Percentiles rank a stretch among this genome's conserved stretches.
Evolutionary conservation across 2,329 filamentous ascomycete species (phyloP).

Genomic region (Teratosphaeriaceae sp.): DNA sequence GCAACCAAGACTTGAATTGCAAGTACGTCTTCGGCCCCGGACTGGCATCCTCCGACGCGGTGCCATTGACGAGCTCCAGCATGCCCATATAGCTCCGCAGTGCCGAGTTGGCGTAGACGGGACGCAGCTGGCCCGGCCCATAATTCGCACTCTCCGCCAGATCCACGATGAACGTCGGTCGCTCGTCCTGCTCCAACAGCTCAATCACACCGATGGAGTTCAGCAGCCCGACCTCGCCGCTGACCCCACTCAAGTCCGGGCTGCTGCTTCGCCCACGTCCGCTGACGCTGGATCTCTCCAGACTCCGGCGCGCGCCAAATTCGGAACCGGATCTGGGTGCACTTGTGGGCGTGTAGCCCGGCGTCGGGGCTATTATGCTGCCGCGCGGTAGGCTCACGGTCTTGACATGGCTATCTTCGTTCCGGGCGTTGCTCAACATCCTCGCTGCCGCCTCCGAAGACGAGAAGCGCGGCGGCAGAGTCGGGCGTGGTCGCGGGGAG

Average conservation of each 20-base stretch:
- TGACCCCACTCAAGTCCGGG: constrained; percentile 27
- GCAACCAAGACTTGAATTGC: constrained; percentile 64
- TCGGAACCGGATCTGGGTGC: constrained; percentile 43
- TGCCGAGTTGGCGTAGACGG: constrained; percentile 63
- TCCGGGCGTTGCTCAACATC: constrained; percentile 47
- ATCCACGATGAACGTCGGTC: constrained; percentile 72
- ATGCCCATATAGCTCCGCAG: constrained; percentile 53
- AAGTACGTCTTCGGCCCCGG: constrained; percentile 44
- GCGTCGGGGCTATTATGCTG: constrained; percentile 19
- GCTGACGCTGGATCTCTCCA: constrained; percentile 23
- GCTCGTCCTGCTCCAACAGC: constrained; percentile 66
- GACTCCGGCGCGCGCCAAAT: constrained; percentile 34
- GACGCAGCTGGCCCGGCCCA: constrained; percentile 48
- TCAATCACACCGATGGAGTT: constrained; percentile 63
- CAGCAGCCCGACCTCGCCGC: constrained; percentile 40
- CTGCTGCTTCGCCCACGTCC: constrained; percentile 20
- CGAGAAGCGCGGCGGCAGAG: constrained; percentile 49
- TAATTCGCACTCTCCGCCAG: constrained; percentile 53
- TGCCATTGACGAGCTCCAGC: constrained; percentile 51
- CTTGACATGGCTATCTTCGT: constrained; percentile 45
- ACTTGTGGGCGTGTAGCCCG: constrained; percentile 15
- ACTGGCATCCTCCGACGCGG: constrained; percentile 30
- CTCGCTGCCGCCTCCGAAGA: constrained; percentile 52
- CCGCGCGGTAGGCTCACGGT: constrained; percentile 47
- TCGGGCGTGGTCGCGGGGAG: constrained; percentile 36